Percentiles rank a stretch among this genome's conserved stretches.
These are phyloP conservation scores for Apiospora sp. DNA, from an alignment of 2,329 filamentous ascomycete genomes.

Conservation along the genomic window DNA sequence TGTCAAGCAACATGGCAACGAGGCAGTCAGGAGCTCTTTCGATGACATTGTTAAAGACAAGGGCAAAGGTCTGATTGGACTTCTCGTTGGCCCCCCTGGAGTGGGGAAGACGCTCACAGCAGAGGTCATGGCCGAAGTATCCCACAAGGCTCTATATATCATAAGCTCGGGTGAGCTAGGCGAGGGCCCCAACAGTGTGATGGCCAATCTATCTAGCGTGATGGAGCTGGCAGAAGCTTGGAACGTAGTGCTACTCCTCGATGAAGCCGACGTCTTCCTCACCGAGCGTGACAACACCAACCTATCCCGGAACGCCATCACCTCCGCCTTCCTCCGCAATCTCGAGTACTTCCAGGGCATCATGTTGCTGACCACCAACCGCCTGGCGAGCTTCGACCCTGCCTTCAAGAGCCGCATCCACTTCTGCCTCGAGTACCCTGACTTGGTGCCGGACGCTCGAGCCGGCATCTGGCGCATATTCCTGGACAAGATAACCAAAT, in stretches of 20 bases:
- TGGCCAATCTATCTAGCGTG: background rate
- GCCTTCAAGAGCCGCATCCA: constrained; percentile 38
- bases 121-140: background rate
- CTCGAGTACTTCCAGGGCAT: constrained; percentile 46
- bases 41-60: background rate
- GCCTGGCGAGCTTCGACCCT: constrained; percentile 39
- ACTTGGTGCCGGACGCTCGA: no score
- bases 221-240: constrained; percentile 14
- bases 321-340: constrained; percentile 2
- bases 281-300: background rate
- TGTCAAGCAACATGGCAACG: no score
- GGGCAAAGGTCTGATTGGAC: constrained; percentile 1
- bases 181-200: background rate
- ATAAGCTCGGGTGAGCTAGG: constrained; percentile 25
- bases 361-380: constrained; percentile 47
- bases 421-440: constrained; percentile 41
- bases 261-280: constrained; percentile 17
- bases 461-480: no score
- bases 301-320: background rate
- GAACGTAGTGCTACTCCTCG: background rate
- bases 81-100: background rate
- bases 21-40: no score
- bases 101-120: constrained; percentile 9
- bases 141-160: background rate
- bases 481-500: no score